phyloP scores from a whole-genome alignment of 495 filamentous ascomycete species.

The Hypoxylon rickii region DNA sequence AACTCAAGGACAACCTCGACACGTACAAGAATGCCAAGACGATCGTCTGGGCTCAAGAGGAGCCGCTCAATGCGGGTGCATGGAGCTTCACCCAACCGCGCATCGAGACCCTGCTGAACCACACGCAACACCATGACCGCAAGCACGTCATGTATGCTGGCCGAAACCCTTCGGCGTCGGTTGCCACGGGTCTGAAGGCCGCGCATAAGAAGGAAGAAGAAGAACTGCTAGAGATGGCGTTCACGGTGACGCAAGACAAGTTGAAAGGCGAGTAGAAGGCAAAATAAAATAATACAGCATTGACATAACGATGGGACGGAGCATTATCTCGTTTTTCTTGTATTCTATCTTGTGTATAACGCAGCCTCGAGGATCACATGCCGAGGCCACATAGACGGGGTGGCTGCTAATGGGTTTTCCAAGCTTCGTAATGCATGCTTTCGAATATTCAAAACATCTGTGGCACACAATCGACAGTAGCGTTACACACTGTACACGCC shows the following conservation, averaged over 20 bases:
- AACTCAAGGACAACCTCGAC: conserved; percentile 93
- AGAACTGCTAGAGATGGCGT: conserved; percentile 79
- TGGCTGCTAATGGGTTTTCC: conserved; percentile 26
- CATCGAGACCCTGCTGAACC: conserved; percentile 92
- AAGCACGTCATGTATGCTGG: conserved; percentile 98
- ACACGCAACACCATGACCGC: conserved; percentile 85
- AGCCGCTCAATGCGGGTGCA: conserved; percentile 93
- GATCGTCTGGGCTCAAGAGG: conserved; percentile 95
- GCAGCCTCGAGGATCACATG: conserved; percentile 26
- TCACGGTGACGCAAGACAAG: conserved; percentile 65
- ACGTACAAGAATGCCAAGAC: conserved; percentile 94
- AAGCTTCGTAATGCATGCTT: conserved; percentile 25
- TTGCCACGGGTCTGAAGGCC: conserved; percentile 90
- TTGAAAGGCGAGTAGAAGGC: conserved; percentile 68
- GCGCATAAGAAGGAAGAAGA: conserved; percentile 92
- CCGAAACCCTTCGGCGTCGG: conserved; percentile 83
- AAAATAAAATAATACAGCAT: conserved; percentile 14
- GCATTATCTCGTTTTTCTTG: conserved; percentile 29
- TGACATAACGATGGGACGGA: conserved; percentile 13
- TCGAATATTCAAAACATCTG: conserved; percentile 9
- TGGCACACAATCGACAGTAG: no score
- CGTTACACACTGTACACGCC: neutral
- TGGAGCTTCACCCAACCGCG: conserved; percentile 96
- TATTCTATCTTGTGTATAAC: conserved; percentile 43
- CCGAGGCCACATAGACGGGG: conserved; percentile 35